Evolutionary conservation across 352 stramenopile species (phyloP).

Genomic region (Peronospora farinosa): DNA sequence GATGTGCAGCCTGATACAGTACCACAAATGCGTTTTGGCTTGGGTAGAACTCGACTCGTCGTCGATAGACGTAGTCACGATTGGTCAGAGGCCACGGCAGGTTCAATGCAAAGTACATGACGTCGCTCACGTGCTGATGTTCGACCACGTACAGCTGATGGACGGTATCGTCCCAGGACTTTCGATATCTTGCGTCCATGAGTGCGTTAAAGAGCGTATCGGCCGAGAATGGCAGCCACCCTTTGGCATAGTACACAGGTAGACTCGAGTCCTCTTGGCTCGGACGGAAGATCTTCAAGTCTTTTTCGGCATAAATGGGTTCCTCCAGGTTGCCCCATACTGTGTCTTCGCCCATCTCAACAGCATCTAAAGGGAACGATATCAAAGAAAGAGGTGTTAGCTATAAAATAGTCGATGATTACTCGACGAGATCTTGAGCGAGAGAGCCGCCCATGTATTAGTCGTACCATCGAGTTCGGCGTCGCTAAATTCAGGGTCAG

Average conservation of each 20-base stretch:
- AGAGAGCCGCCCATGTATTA: neutral
- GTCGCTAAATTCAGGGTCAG: constrained; percentile 58
- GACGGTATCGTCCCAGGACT: constrained; percentile 47
- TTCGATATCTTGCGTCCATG: constrained; percentile 53
- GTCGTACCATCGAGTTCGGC: constrained; percentile 40
- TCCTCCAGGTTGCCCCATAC: constrained; percentile 57
- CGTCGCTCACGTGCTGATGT: constrained; percentile 37
- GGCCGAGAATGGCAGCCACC: constrained; percentile 59
- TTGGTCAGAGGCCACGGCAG: constrained; percentile 63
- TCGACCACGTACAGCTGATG: constrained; percentile 47
- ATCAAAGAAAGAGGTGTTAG: neutral
- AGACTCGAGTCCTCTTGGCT: constrained; percentile 44
- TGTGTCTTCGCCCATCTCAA: constrained; percentile 62
- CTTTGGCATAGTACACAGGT: constrained; percentile 64
- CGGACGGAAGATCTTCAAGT: constrained; percentile 66
- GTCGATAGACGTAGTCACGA: constrained; percentile 77
- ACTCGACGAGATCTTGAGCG: too few relatives aligned
- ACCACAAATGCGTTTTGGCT: constrained; percentile 57
- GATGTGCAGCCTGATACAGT: constrained; percentile 50
- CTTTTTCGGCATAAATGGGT: constrained; percentile 63
- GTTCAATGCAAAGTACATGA: constrained; percentile 55
- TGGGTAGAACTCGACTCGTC: constrained; percentile 50
- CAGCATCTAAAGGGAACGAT: constrained; percentile 33
- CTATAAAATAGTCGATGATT: constrained; percentile 1
- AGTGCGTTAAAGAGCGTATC: constrained; percentile 67